Base-by-base conservation (phyloP, 805 yeast genomes). In the Pichia nanzhaoensis region DNA sequence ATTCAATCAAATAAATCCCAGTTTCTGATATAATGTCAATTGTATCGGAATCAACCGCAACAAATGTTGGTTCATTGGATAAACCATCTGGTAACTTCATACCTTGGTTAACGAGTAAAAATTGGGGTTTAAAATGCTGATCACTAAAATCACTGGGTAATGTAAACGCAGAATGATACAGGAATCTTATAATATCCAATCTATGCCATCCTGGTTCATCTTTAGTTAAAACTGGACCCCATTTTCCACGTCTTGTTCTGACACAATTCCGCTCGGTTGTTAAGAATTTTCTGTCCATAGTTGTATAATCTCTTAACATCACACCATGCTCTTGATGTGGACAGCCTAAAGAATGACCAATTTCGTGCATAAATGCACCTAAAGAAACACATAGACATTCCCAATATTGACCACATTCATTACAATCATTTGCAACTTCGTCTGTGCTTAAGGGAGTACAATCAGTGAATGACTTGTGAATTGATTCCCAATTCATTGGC, bases 351-450 rank as follows among this genome's bases (percentile, higher is more conserved):
- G 78, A 67, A 61, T 91, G 98, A 1, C 99, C 98, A 42, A 91
- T 82, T 60, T 91, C 98, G 63, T 91, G 98, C 83, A 90, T 73
- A 55, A 89, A 90, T 0, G 98, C 97, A 37, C 99, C 98, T 55
- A 86, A 59, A 1, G 96, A 86, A 32, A 91, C 75, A 48, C 84
- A 83, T 37, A 84, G 65, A 56, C 95, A 84, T 63, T 91, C 97
- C 96, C 96, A 93, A 45, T 82, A 75, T 1, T 95, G 74, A 0
- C 93, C 84, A 61, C 95, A 84, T 58, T 90, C 84, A 55, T 78
- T 76, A 52, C 82, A 71, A 62, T 93, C 99, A 62, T 93, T 89
- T 10, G 95, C 96, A n/a, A 91, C 96, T 48, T 84, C 85, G 1
- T 59, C 59, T 1, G 70, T 75, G 44, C 79, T 75, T 8, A 84